Conservation (phyloP, 108 stramenopile species). For the Cyclotella cryptica region DNA sequence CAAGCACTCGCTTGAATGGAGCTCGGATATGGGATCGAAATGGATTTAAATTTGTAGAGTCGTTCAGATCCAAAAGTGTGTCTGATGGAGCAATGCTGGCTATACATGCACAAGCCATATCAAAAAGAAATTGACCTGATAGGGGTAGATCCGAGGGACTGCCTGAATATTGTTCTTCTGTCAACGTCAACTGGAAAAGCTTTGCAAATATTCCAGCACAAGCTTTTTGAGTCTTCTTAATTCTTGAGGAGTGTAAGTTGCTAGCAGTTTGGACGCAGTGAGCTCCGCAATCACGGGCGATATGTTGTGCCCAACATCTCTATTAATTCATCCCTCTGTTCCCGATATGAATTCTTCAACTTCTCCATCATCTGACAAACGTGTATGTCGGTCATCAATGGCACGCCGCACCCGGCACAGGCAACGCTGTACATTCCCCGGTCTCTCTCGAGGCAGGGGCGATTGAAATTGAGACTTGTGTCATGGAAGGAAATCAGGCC, state of each 20-base stretch:
- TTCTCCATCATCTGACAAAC: constrained; percentile 97
- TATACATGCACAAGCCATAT: constrained; percentile 50
- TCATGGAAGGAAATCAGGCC: constrained; percentile 95
- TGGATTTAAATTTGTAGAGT: neutral
- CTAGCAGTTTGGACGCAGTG: no score
- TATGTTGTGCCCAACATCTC: constrained; percentile 94
- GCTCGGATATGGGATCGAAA: constrained; percentile 39
- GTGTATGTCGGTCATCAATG: constrained; percentile 92
- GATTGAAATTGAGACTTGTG: constrained; percentile 91
- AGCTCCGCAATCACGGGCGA: no score
- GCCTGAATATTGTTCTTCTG: constrained; percentile 14
- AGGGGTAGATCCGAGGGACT: constrained; percentile 32
- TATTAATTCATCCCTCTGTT: constrained; percentile 94
- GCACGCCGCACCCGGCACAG: constrained; percentile 93
- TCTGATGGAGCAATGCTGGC: constrained; percentile 38
- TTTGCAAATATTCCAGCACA: constrained; percentile 27
- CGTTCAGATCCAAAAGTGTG: neutral
- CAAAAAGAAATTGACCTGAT: constrained; percentile 48
- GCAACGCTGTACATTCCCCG: constrained; percentile 99
- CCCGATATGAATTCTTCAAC: constrained; percentile 92
- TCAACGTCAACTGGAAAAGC: constrained; percentile 25
- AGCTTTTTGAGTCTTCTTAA: no score
- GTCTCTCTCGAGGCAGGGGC: constrained; percentile 94
- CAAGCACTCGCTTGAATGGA: no score
- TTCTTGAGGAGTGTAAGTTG: no score